phyloP scores from a whole-genome alignment of 2,329 filamentous ascomycete genomes.

The Tolypocladium album region DNA sequence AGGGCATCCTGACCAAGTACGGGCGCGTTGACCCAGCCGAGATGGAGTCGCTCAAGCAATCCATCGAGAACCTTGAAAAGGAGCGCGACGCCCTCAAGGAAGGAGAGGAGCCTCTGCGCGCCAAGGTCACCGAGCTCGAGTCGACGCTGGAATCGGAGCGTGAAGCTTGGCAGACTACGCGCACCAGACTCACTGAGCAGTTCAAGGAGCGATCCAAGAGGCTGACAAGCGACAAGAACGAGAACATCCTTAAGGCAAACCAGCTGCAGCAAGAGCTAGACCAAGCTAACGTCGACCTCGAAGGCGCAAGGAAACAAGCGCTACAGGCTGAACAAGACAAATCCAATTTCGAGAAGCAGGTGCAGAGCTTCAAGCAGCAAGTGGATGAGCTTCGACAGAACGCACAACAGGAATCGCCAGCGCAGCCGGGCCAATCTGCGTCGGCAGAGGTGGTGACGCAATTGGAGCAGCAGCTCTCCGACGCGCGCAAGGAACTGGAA shows the following conservation, averaged over 20 bases:
- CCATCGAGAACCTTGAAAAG: slow-evolving; percentile 53
- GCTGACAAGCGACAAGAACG: slow-evolving; percentile 42
- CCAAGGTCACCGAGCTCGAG: slow-evolving; percentile 42
- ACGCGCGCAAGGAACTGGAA: slow-evolving; percentile 51
- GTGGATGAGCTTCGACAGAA: slow-evolving; percentile 23
- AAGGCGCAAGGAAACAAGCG: slow-evolving; percentile 29
- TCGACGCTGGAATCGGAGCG: slow-evolving; percentile 43
- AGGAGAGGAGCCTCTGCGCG: slow-evolving; percentile 38
- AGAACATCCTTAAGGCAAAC: slow-evolving; percentile 39
- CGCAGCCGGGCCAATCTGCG: slow-evolving; percentile 23
- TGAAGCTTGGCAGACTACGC: slow-evolving; percentile 38
- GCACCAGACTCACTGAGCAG: slow-evolving; percentile 47
- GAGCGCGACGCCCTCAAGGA: slow-evolving; percentile 50
- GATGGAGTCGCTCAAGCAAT: slow-evolving; percentile 77
- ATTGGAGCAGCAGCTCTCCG: slow-evolving; percentile 37
- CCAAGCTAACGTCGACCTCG: slow-evolving; percentile 41
- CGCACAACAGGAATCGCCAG: slow-evolving; percentile 16
- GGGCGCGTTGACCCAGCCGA: slow-evolving; percentile 91
- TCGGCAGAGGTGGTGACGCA: slow-evolving; percentile 35
- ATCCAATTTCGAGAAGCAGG: slow-evolving; percentile 28
- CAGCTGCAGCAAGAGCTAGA: slow-evolving; percentile 40
- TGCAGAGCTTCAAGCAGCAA: slow-evolving; percentile 31
- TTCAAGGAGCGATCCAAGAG: slow-evolving; percentile 50
- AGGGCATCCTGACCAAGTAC: slow-evolving; percentile 92
- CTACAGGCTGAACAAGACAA: slow-evolving; percentile 21